These are phyloP conservation scores for Vitis labrusca DNA, from an alignment of 164 flowering plant genomes.

Conservation along the genomic window DNA sequence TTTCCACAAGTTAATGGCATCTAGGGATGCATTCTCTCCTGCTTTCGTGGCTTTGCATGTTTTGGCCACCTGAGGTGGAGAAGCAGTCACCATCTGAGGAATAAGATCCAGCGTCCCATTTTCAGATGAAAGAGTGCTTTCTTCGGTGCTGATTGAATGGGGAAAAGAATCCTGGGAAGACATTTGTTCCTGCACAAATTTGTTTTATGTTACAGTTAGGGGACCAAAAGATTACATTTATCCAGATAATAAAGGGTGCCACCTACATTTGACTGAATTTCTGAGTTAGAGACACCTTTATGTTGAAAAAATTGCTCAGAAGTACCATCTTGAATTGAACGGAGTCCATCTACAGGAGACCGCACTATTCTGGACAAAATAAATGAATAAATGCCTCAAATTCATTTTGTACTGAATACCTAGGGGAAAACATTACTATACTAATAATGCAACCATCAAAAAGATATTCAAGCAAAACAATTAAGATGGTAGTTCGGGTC, in stretches of 20 bases:
- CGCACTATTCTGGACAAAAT: slow-evolving; percentile 60
- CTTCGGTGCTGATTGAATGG: slow-evolving; percentile 28
- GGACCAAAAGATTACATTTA: slow-evolving; percentile 10
- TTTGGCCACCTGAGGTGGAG: slow-evolving; percentile 20
- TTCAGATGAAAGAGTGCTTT: slow-evolving; percentile 24
- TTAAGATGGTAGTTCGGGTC: background rate
- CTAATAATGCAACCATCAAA: background rate
- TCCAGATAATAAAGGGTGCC: background rate
- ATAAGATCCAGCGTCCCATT: slow-evolving; percentile 22
- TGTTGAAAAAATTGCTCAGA: slow-evolving; percentile 16
- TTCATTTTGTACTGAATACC: background rate
- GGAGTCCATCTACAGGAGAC: slow-evolving; percentile 48
- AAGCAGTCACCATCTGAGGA: slow-evolving; percentile 24
- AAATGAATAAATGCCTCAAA: background rate
- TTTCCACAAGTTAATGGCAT: slow-evolving; percentile 64
- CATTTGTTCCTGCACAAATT: slow-evolving; percentile 35
- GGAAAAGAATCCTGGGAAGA: slow-evolving; percentile 13
- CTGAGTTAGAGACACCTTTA: slow-evolving; percentile 17
- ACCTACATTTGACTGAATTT: slow-evolving; percentile 22
- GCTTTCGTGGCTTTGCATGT: slow-evolving; percentile 51
- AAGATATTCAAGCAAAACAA: background rate
- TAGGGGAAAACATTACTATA: background rate
- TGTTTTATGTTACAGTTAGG: slow-evolving; percentile 5
- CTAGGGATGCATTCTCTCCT: slow-evolving; percentile 67
- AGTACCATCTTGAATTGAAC: slow-evolving; percentile 21